Evolutionary conservation across 352 stramenopile genomes (phyloP).

Genomic region (Phytophthora niederhauseri): DNA sequence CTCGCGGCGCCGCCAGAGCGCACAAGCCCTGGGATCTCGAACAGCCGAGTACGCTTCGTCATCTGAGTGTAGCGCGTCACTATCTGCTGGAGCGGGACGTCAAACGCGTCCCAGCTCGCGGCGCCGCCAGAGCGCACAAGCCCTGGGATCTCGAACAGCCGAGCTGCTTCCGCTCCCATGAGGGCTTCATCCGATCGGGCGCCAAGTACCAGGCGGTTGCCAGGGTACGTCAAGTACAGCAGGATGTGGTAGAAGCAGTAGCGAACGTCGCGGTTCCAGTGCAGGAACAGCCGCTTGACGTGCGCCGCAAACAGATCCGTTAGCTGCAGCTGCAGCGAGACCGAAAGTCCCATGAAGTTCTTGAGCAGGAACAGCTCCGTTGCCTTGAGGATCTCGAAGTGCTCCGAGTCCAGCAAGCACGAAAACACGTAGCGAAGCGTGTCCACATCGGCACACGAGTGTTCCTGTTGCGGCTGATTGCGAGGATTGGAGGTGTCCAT

Average conservation of each 20-base stretch:
- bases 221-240: constrained; percentile 80
- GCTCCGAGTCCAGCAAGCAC: constrained; percentile 66
- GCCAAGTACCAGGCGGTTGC: constrained; percentile 75
- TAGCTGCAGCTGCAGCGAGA: constrained; percentile 60
- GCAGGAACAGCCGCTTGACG: constrained; percentile 72
- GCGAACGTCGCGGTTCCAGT: constrained; percentile 86
- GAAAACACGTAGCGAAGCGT: constrained; percentile 60
- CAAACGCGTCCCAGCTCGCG: constrained; percentile 67
- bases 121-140: constrained; percentile 47
- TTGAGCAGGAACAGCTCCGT: constrained; percentile 74
- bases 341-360: constrained; percentile 59
- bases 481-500: constrained; percentile 22
- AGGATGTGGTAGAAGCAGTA: constrained; percentile 86
- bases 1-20: constrained; percentile 36
- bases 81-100: constrained; percentile 60
- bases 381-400: constrained; percentile 75
- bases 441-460: constrained; percentile 38
- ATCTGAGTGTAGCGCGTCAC: constrained; percentile 54
- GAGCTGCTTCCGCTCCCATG: constrained; percentile 62
- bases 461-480: constrained; percentile 22
- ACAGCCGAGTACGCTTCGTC: constrained; percentile 51
- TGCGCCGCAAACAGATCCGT: constrained; percentile 53
- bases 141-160: constrained; percentile 76
- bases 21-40: constrained; percentile 73
- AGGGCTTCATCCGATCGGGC: constrained; percentile 76